Evolutionary conservation across 2,329 filamentous ascomycete genomes (phyloP), one percentile per base, ranked within the genome.

Genomic region (Alternaria tenuissima): DNA sequence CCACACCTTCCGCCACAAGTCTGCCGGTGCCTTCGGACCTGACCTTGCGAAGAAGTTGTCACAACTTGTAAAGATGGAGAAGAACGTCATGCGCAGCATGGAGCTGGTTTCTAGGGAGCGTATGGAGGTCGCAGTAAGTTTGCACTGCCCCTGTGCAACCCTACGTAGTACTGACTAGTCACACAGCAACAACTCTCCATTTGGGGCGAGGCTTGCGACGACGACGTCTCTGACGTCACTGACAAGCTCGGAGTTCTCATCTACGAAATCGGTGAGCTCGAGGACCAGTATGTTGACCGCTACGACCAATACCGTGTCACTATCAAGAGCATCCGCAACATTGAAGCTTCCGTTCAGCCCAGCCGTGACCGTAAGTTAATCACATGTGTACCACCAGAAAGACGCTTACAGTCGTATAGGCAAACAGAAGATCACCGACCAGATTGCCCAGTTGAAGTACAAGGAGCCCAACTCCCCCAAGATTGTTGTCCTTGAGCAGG

Each of bases 241-340:
- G 95, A 99, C 86, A 99, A 99, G 85, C 89, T 99, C 59, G 95
- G 95, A 75, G 95, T 99, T 51, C 85, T 99, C 73, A 91, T 99
- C 73, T 99, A 98, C 84, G 94, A 97, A 82, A 97, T 99, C 72
- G 95, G 94, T 78, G 95, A 99, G 82, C 89, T 98, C 34, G 95
- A 99, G 81, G 94, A 99, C 78, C 93, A 98, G 77, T 98, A 96
- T 76, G 94, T 99, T 79, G 95, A 99, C 81, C 92, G 94, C 76
- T 99, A 99, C 81, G 95, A 99, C 81, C 95, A 99, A 82, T 99
- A 98, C 84, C 93, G 95, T 76, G 91, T 99, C 59, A 99, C 95
- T 55, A 96, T 99, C 83, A 99, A 99, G 90, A 96, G 93, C 80
- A 97, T 99, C 76, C 91, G 95, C 74, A 99, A 99, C 82, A 99